These are phyloP conservation scores for Nannizzia gypsea DNA, from an alignment of 2,329 filamentous ascomycete genomes.

Conservation along the genomic window DNA sequence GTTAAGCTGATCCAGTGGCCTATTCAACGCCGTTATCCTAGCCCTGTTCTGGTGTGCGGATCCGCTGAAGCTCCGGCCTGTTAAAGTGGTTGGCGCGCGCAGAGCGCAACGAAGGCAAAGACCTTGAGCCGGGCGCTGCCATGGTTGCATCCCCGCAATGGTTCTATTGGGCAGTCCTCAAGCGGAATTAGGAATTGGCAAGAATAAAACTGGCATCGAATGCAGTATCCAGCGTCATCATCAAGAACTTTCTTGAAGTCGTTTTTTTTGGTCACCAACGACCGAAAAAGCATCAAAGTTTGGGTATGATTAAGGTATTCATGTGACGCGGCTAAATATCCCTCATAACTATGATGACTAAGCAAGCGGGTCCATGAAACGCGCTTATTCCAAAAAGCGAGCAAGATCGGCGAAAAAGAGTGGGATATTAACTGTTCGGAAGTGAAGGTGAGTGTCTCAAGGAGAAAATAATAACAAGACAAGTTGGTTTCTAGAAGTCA, in stretches of 20 bases:
- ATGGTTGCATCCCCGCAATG: conserved; percentile 2
- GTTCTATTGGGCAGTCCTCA: background rate
- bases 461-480: background rate
- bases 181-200: background rate
- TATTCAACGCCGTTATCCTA: background rate
- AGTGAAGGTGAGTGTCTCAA: background rate
- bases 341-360: background rate
- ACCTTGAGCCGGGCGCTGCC: background rate
- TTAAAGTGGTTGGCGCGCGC: background rate
- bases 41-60: background rate
- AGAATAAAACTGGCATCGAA: background rate
- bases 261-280: background rate
- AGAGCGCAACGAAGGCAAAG: conserved; percentile 2
- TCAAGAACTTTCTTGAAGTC: background rate
- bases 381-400: conserved; percentile 2
- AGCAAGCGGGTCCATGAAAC: background rate
- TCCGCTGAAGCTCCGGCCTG: background rate
- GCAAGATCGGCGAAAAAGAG: background rate
- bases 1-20: background rate
- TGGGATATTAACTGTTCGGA: background rate
- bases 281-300: background rate
- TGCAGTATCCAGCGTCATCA: background rate
- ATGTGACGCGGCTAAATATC: background rate
- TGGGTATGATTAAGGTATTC: background rate
- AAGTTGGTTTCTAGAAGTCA: background rate